Evolutionary conservation across 495 filamentous ascomycete genomes (phyloP).

Genomic region (Tuber microsphaerosporum): DNA sequence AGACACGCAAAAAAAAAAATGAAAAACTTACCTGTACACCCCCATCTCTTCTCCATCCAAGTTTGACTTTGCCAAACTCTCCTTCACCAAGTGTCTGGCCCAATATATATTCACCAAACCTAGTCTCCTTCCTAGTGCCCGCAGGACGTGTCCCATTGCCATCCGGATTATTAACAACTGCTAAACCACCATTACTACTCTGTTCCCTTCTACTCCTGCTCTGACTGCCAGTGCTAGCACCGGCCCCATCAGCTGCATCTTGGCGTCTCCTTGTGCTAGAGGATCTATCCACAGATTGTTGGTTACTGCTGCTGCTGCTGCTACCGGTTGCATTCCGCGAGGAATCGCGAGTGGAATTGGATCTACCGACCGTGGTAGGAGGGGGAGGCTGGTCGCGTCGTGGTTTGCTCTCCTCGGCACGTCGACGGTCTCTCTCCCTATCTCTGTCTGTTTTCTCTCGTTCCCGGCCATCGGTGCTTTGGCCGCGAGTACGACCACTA

Average conservation of each 20-base stretch:
- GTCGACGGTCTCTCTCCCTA: conserved; percentile 36
- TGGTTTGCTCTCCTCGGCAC: conserved; percentile 31
- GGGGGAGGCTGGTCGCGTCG: conserved; percentile 26
- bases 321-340: conserved; percentile 20
- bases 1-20: neutral
- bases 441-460: conserved; percentile 29
- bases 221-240: conserved; percentile 27
- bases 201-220: conserved; percentile 25
- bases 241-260: conserved; percentile 30
- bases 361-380: conserved; percentile 31
- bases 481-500: conserved; percentile 30
- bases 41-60: conserved; percentile 97
- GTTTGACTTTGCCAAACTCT: conserved; percentile 97
- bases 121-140: conserved; percentile 60
- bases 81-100: conserved; percentile 97
- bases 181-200: conserved; percentile 22
- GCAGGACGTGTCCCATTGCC: conserved; percentile 38
- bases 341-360: conserved; percentile 37
- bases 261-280: conserved; percentile 31
- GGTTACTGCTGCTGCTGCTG: conserved; percentile 19
- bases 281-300: conserved; percentile 25
- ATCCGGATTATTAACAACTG: conserved; percentile 33
- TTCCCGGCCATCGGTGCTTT: conserved; percentile 35
- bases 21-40: conserved; percentile 59
- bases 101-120: conserved; percentile 89